Conservation (phyloP, 2,329 filamentous ascomycete genomes). For the Cladosporium sp. region DNA sequence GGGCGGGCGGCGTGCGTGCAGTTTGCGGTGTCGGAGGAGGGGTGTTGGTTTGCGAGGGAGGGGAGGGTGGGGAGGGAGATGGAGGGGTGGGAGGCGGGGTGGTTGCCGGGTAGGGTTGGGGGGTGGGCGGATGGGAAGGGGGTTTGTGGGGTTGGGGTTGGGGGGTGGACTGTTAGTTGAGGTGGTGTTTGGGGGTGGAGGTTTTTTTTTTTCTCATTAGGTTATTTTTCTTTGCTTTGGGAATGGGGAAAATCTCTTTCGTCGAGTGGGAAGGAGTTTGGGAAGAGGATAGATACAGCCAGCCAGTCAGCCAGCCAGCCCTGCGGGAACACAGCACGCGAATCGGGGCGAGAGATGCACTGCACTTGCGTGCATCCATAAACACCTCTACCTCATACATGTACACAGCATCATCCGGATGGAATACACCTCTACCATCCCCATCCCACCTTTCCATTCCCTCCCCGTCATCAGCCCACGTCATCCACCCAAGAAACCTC, state of each 20-base stretch:
- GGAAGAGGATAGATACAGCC: too few relatives aligned
- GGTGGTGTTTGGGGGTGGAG: neutral
- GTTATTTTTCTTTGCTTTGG: too few relatives aligned
- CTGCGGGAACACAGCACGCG: too few relatives aligned
- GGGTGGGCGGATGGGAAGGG: constrained; percentile 12
- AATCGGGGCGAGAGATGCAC: too few relatives aligned
- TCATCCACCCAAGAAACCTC: neutral
- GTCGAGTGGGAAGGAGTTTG: too few relatives aligned
- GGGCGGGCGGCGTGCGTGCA: constrained; percentile 20
- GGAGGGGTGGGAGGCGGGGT: constrained; percentile 18
- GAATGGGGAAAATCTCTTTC: too few relatives aligned
- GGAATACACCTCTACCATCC: too few relatives aligned
- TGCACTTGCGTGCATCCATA: too few relatives aligned
- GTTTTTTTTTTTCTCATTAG: too few relatives aligned
- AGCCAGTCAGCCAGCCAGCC: too few relatives aligned
- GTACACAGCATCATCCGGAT: neutral
- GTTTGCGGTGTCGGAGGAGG: constrained; percentile 17
- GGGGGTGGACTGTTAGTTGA: constrained; percentile 6
- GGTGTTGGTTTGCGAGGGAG: constrained; percentile 19
- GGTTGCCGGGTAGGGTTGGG: constrained; percentile 20
- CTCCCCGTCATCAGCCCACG: neutral
- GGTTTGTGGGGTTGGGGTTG: constrained; percentile 1
- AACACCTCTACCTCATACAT: too few relatives aligned
- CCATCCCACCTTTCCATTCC: too few relatives aligned
- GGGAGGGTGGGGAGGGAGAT: constrained; percentile 16